phyloP scores from a whole-genome alignment of 768 basidiomycete species.

The Phylloporus scabripes region DNA sequence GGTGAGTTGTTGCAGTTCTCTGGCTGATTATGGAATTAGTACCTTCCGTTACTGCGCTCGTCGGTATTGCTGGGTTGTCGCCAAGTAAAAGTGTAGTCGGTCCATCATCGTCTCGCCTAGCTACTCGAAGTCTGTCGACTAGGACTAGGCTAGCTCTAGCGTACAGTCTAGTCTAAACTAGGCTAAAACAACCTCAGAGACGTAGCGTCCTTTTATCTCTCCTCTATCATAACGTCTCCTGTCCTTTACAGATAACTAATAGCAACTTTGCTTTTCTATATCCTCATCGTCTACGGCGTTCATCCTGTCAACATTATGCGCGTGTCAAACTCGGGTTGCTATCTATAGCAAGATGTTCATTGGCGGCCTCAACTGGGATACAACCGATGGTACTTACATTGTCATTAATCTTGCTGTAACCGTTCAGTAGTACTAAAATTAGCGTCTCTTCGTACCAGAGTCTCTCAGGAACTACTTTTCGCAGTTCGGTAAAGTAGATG shows the following conservation, averaged over 20 bases:
- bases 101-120: conserved; percentile 38
- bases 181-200: conserved; percentile 57
- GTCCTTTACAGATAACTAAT: conserved; percentile 78
- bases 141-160: conserved; percentile 73
- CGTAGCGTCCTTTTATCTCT: conserved; percentile 66
- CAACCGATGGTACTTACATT: conserved; percentile 84
- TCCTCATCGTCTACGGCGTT: conserved; percentile 24
- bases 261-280: conserved; percentile 50
- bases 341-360: conserved; percentile 98
- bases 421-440: conserved; percentile 42
- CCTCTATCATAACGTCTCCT: conserved; percentile 54
- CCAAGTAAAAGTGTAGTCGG: conserved; percentile 37
- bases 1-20: conserved; percentile 57
- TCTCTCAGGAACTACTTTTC: conserved; percentile 81
- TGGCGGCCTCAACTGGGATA: conserved; percentile 99
- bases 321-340: conserved; percentile 20
- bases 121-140: conserved; percentile 54
- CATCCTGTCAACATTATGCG: conserved; percentile 23
- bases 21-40: conserved; percentile 10
- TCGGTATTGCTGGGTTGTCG: conserved; percentile 25
- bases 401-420: conserved; percentile 33
- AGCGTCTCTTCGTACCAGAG: conserved; percentile 42
- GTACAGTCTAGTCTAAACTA: conserved; percentile 77
- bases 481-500: conserved; percentile 95
- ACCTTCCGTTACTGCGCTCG: conserved; percentile 12